Evolutionary conservation across 2,329 filamentous ascomycete genomes (phyloP).

Genomic region (Fusarium sp.): DNA sequence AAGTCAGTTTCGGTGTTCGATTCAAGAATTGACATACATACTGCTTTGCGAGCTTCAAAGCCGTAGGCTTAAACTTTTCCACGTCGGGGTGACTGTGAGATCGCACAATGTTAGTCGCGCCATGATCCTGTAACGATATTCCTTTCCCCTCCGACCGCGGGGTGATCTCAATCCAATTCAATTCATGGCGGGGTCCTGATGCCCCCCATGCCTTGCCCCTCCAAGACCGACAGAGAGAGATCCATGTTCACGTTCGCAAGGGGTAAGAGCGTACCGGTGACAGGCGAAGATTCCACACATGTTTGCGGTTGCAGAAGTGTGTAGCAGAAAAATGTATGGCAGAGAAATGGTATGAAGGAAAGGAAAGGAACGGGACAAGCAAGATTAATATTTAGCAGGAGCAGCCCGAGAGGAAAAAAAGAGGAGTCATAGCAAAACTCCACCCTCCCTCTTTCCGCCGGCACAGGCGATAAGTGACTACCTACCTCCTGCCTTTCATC

Average conservation of each 20-base stretch:
- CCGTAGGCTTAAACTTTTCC: slow-evolving; percentile 94
- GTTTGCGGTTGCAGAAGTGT: slow-evolving; percentile 56
- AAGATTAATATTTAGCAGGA: slow-evolving; percentile 43
- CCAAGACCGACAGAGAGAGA: slow-evolving; percentile 30
- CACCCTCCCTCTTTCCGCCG: slow-evolving; percentile 39
- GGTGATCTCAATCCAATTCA: slow-evolving; percentile 43
- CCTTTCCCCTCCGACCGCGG: slow-evolving; percentile 46
- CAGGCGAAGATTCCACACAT: slow-evolving; percentile 99
- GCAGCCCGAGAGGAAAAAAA: slow-evolving; percentile 29
- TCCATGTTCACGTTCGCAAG: slow-evolving; percentile 44
- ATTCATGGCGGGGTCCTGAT: slow-evolving; percentile 39
- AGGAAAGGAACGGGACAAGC: slow-evolving; percentile 22
- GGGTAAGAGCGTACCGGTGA: slow-evolving; percentile 72
- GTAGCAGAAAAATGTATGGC: slow-evolving; percentile 19
- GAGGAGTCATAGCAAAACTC: slow-evolving; percentile 43
- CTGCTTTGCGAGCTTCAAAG: slow-evolving; percentile 93
- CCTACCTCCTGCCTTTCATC: not conserved
- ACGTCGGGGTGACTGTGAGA: slow-evolving; percentile 84
- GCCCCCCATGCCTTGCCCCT: slow-evolving; percentile 48
- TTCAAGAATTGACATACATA: slow-evolving; percentile 60
- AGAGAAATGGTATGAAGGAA: slow-evolving; percentile 21
- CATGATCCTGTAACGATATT: slow-evolving; percentile 28
- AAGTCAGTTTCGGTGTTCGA: slow-evolving; percentile 28
- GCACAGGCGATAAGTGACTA: slow-evolving; percentile 35
- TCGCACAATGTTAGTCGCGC: slow-evolving; percentile 43